Evolutionary conservation across 1,284 basidiomycete genomes (phyloP), one percentile per base, ranked within the genome.

Genomic region (Cutaneotrichosporon daszewskae): DNA sequence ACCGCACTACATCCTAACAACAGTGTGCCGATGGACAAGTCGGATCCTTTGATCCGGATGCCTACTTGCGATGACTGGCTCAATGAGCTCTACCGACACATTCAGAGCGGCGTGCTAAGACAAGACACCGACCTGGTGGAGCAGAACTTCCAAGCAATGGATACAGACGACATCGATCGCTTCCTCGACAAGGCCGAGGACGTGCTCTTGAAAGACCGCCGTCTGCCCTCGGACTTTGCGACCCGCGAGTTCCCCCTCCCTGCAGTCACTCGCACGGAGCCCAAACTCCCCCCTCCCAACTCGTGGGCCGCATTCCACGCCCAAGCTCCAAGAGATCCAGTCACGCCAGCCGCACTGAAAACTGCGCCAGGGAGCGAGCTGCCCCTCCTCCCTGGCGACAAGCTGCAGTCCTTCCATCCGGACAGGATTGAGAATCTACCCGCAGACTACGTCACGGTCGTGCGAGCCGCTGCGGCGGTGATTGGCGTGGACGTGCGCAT

Each of bases 1-100:
- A 8, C 3, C 23, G 18, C 3, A 14, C 3, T 3, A 4, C 12
- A 47, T 40, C 31, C 32, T 45, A 29, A 46, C 24, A 36, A 26
- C 41, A 55, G 46, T 32, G 20, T 43, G 13, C 48, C 42, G n/a
- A 23, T 51, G 3, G 25, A 57, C 5, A 43, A 35, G 11, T 37
- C 40, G 2, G 59, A 64, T 55, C 82, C 81, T 25, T 79, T 78
- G 9, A 78, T 79, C 45, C 79, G 77, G n/a, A 68, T 89, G 47
- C 82, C 84, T 17, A 64, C 66, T 23, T 60, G 75, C 11, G 62
- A 74, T 10, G 78, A 77, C 33, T 83, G 80, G 66, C 43, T 87
- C 36, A 57, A 57, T 8, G 64, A 71, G 40, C 60, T 87, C 38
- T 64, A 67, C 32, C 64, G 69, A 35, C 59, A 64, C 3, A 22